phyloP scores from a whole-genome alignment of 495 filamentous ascomycete species.

The Annulohypoxylon nitens region DNA sequence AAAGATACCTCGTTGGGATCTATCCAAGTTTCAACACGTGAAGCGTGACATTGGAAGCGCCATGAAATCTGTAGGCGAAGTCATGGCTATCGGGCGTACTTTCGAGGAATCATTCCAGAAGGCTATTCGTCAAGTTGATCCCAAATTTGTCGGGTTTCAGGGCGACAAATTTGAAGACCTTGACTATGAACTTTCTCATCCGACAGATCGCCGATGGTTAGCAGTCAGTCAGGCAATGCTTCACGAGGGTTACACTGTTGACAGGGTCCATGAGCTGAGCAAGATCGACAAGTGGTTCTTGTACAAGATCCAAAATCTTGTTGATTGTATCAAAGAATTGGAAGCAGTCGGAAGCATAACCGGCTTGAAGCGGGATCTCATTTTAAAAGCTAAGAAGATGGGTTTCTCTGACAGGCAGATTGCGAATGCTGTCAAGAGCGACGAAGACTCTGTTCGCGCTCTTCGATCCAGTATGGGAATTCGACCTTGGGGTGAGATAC shows the following conservation, averaged over 20 bases:
- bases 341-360: conserved; percentile 88
- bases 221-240: conserved; percentile 98
- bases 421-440: conserved; percentile 82
- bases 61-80: conserved; percentile 99
- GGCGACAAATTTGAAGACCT: conserved; percentile 94
- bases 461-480: conserved; percentile 88
- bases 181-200: conserved; percentile 89
- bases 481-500: conserved; percentile 70
- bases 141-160: conserved; percentile 91
- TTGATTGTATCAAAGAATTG: conserved; percentile 87
- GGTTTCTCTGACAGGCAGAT: conserved; percentile 98
- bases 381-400: conserved; percentile 93
- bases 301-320: conserved; percentile 96
- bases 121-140: conserved; percentile 95
- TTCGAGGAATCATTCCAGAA: conserved; percentile 99
- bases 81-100: conserved; percentile 98
- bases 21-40: conserved; percentile 98
- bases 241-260: conserved; percentile 93
- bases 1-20: conserved; percentile 97
- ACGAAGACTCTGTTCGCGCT: conserved; percentile 91
- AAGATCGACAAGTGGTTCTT: conserved; percentile 99
- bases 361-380: conserved; percentile 85
- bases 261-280: conserved; percentile 89
- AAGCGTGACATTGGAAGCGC: conserved; percentile 96
- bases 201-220: conserved; percentile 94